Evolutionary conservation across 441 rosid species (phyloP).

Genomic region (Biscutella laevigata): DNA sequence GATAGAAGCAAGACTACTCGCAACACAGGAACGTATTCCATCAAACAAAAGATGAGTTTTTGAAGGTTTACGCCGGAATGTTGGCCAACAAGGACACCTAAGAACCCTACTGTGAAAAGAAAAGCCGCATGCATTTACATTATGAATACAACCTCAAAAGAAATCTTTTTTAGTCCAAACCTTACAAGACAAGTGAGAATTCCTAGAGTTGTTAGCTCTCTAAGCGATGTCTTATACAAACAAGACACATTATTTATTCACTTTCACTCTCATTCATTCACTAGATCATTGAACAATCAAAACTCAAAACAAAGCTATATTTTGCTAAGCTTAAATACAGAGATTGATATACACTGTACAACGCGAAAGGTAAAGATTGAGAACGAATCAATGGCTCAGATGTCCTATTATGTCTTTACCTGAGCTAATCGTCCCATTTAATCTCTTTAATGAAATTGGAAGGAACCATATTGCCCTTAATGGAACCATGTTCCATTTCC

Average conservation of each 20-base stretch:
- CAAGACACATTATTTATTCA: background rate
- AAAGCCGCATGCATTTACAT: conserved; percentile 70
- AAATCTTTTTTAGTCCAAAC: background rate
- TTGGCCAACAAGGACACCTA: conserved; percentile 75
- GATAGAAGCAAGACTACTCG: background rate
- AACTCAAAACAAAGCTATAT: background rate
- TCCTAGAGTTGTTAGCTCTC: conserved; percentile 73
- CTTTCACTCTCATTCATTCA: background rate
- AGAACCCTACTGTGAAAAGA: conserved; percentile 73
- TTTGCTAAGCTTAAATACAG: conserved; percentile 9
- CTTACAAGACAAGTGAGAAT: conserved; percentile 11
- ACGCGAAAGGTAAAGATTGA: conserved; percentile 88
- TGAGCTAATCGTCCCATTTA: too few relatives aligned
- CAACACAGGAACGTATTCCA: background rate
- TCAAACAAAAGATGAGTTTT: conserved; percentile 36
- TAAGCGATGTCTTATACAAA: conserved; percentile 56
- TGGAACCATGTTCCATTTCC: too few relatives aligned
- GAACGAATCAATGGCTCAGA: too few relatives aligned
- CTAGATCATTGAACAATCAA: background rate
- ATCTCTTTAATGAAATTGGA: too few relatives aligned
- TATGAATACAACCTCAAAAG: background rate
- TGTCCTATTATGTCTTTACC: too few relatives aligned
- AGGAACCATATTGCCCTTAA: too few relatives aligned
- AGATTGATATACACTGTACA: conserved; percentile 60
- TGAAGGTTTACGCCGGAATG: conserved; percentile 68